phyloP scores from a whole-genome alignment of 306 rosid species.

The Begonia peltatifolia region DNA sequence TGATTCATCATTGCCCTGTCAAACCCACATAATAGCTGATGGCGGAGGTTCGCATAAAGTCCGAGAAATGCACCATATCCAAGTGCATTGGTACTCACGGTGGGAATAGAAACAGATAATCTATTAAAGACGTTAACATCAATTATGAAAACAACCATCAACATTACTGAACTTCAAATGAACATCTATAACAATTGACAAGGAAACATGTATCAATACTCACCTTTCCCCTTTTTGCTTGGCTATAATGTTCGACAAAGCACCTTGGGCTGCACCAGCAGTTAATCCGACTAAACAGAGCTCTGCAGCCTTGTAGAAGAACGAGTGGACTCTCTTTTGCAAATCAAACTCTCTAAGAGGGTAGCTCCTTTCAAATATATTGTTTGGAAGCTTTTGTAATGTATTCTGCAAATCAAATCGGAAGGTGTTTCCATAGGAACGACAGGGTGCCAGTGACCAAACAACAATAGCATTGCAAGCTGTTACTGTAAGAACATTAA shows the following conservation, averaged over 20 bases:
- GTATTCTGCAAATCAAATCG: conserved; percentile 90
- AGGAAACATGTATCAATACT: neutral
- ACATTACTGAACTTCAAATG: no score
- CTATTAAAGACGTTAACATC: conserved; percentile 21
- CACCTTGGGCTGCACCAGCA: conserved; percentile 87
- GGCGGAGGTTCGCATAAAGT: conserved; percentile 85
- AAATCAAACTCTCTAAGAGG: conserved; percentile 88
- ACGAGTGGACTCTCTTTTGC: conserved; percentile 74
- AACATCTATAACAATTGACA: neutral
- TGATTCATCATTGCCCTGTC: conserved; percentile 69
- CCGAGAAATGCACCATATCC: conserved; percentile 98
- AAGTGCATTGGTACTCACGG: conserved; percentile 65
- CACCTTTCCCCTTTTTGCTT: conserved; percentile 80
- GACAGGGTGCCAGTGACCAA: conserved; percentile 99
- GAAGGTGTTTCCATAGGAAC: conserved; percentile 91
- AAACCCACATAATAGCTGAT: conserved; percentile 84
- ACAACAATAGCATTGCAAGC: conserved; percentile 95
- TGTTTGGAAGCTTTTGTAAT: conserved; percentile 95
- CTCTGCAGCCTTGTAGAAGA: conserved; percentile 97
- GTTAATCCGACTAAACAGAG: conserved; percentile 90
- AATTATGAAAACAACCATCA: neutral
- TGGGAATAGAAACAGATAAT: conserved; percentile 80
- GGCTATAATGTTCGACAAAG: conserved; percentile 52
- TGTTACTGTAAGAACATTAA: conserved; percentile 83
- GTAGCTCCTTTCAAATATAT: conserved; percentile 88